Evolutionary conservation across 1,284 basidiomycete species (phyloP), one percentile per base, ranked within the genome.

Genomic region (Fomitiporia mediterranea): DNA sequence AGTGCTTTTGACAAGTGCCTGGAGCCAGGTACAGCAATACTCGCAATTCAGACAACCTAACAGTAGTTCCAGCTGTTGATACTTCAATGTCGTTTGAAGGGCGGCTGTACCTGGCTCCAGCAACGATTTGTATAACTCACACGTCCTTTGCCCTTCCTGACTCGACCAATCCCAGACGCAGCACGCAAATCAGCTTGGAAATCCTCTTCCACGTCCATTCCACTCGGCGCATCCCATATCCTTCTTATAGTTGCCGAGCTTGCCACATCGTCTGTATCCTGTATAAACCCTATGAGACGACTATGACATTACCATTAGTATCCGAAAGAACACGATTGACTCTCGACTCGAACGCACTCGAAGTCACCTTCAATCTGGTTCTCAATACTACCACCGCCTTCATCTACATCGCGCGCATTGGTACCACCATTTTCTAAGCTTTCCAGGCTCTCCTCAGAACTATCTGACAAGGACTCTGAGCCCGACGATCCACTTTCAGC

Each of bases 141-240:
- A 52, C 46, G 55, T 27, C 49, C 56, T 54, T 52, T 63, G 28
- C 59, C 57, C 44, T 68, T 73, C 58, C 76, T 71, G 59, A 74
- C 74, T 35, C 74, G 75, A n/a, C 87, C 85, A 28, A 89, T 78
- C 2, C 86, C 86, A 30, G 84, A 84, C 11, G 85, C 85, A 42
- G 76, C 80, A 17, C 84, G 78, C 49, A 90, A 66, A 63, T 89
- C 85, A 56, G 89, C 84, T 30, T 78, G 79, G 64, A 87, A 86
- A 59, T 83, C 76, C 0, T 79, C 77, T 13, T 87, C 83, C 61
- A 80, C 77, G 53, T 88, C 81, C 63, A 84, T 81, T 71, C 80
- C 62, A 83, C 81, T 67, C 13, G 66, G 64, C 17, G 67, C 61
- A 61, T 89, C 84, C 84, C 87, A 91, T 54, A 81, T 80, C 62